Conservation (phyloP, 2,329 filamentous ascomycete species). For the Aspergillus floridensis region DNA sequence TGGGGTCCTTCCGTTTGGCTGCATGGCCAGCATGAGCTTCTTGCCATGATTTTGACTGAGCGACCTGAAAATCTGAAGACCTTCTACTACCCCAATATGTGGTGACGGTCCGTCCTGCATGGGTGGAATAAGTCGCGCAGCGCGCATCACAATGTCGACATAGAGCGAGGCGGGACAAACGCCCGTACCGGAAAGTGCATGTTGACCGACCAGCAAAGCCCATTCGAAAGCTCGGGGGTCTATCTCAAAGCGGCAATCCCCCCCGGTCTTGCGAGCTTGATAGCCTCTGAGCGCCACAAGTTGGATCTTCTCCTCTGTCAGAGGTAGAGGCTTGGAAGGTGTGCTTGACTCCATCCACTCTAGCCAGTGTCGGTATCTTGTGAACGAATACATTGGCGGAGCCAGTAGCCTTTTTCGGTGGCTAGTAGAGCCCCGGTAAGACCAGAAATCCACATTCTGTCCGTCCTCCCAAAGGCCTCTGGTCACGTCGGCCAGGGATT, state of each 20-base stretch:
- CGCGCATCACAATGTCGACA: not conserved
- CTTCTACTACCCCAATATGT: too few relatives aligned
- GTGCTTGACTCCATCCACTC: not conserved
- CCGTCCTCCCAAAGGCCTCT: not conserved
- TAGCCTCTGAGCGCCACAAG: not conserved
- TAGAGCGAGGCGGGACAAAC: conserved; percentile 7
- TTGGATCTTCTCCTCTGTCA: not conserved
- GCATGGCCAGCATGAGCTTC: too few relatives aligned
- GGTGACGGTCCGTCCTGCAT: too few relatives aligned
- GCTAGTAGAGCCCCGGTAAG: not conserved
- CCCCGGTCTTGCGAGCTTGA: not conserved
- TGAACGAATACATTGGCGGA: conserved; percentile 1
- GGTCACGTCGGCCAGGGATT: not conserved
- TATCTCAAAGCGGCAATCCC: not conserved
- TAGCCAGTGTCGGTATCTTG: conserved; percentile 1
- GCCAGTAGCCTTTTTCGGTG: not conserved
- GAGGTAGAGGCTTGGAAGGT: too few relatives aligned
- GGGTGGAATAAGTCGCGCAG: not conserved
- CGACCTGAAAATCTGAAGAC: too few relatives aligned
- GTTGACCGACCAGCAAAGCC: not conserved
- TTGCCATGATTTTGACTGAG: too few relatives aligned
- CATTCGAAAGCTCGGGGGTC: not conserved
- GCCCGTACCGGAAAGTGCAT: not conserved
- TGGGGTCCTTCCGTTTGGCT: too few relatives aligned
- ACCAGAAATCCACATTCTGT: not conserved